phyloP scores from a whole-genome alignment of 2,329 filamentous ascomycete species.

The Fusarium pseudoanthophilum region DNA sequence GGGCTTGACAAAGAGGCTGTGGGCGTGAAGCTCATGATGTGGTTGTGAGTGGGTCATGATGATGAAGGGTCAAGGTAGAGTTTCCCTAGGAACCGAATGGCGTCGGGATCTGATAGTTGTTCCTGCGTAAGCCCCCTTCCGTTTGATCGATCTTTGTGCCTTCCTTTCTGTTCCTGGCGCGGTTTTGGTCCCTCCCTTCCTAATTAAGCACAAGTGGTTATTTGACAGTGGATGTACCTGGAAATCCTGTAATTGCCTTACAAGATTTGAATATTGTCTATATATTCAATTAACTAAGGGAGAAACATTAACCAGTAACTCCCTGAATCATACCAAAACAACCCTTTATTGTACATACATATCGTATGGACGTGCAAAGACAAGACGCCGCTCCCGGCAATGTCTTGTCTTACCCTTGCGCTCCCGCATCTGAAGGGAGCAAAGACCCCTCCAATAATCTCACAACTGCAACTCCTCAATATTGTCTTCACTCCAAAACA shows the following conservation, averaged over 20 bases:
- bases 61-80: background rate
- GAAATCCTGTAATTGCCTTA: background rate
- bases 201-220: background rate
- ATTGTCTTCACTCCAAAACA: background rate
- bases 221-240: background rate
- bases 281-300: background rate
- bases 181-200: background rate
- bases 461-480: background rate
- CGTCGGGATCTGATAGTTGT: constrained; percentile 13
- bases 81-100: background rate
- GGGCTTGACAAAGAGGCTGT: background rate
- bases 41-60: constrained; percentile 1
- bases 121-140: constrained; percentile 35
- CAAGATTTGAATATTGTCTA: background rate
- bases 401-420: constrained; percentile 26
- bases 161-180: constrained; percentile 9
- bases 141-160: constrained; percentile 5
- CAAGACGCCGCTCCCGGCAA: constrained; percentile 16
- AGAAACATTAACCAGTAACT: background rate
- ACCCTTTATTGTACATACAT: background rate
- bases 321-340: background rate
- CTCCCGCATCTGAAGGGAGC: constrained; percentile 12
- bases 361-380: background rate
- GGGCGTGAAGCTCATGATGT: background rate
- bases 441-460: constrained; percentile 11